Base-by-base conservation (phyloP, 257 asterid genomes). In the Orobanche coerulescens region DNA sequence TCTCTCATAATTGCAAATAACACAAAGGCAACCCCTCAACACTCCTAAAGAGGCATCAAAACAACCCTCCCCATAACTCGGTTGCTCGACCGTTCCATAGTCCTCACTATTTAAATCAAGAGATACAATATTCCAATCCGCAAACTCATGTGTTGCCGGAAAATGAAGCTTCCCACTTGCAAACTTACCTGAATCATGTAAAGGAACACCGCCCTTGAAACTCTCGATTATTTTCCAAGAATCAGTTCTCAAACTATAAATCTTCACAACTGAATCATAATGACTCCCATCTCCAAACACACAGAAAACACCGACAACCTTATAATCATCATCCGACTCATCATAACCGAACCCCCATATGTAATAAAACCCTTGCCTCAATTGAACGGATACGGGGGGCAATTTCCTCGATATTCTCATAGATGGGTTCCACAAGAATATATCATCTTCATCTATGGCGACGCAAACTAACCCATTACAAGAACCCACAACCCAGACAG, bases 371-470 rank as follows among this genome's bases (percentile, higher is more conserved):
- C 76, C 73, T 2, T 28, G 60, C 14, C 24, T 53, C 65, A 54
- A 6, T 8, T 42, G 40, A 10, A 52, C 58, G 9, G 33, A 34
- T 14, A 31, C 65, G 13, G 36, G 19, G 3, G 85, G 83, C 64
- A 81, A 30, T 46, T 50, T 66, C 53, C 39, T 72, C 9, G 70
- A 69, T 30, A 33, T 56, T 50, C 80, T 70, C 11, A 75, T 70
- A 5, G 79, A 10, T 1, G 85, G 88, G 73, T 84, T 81, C 88
- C 85, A 81, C 0, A 84, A 39, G 57, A 43, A 68, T 52, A 81
- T 26, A 50, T 70, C 65, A 8, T 47, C 51, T 13, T 57, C 72
- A 25, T 58, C 42, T 22, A 72, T 40, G 20, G 76, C 80, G 16
- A 84, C 10, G 73, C 82, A 74, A 0, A 78, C 14, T 19, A 81